Evolutionary conservation across 2,329 filamentous ascomycete genomes (phyloP), one percentile per base, ranked within the genome.

Genomic region (Nothomitra cinnamomea): DNA sequence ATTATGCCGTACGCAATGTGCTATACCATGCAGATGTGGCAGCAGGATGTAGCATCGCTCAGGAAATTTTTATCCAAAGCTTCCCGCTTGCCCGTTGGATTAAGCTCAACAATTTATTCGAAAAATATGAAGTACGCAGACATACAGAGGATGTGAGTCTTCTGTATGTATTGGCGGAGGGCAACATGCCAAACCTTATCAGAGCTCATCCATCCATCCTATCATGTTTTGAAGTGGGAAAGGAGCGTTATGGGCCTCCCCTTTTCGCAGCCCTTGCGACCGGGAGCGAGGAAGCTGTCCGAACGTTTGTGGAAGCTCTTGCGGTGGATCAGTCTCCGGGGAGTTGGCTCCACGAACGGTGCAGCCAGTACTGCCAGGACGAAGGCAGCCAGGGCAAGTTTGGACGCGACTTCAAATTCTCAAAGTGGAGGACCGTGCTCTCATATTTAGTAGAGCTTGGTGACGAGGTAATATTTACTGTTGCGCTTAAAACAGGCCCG

Each of bases 21-120:
- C 60, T 75, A n/a, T 56, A 60, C 48, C 72, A 75, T 54, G 65
- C 71, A 10, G 59, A 74, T 42, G 22, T 17, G 28, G 68, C 70
- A 43, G 59, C 63, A 53, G 55, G 58, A 3, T 8, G 35, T n/a
- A 56, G 54, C 1, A 58, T 67, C 28, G 22, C 53, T 17, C 65
- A 69, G 57, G 41, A 52, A 3, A 43, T 55, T 0, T 70, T 72
- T 56, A 28, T 73, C 1, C 25, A 52, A 3, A 4, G 22, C 0
- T 69, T 69, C 38, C 52, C 53, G 13, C 45, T 62, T 22, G 6
- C 53, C 3, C 12, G 47, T 1, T 70, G 66, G 66, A 60, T 67
- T 24, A 28, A 51, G 0, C 35, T 65, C 0, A 52, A 59, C 22
- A 69, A 69, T 52, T 2, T 61, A 13, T 61, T 67, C 32, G 60